Evolutionary conservation across 306 rosid genomes (phyloP), one percentile per base, ranked within the genome.

Genomic region (Vicia faba): DNA sequence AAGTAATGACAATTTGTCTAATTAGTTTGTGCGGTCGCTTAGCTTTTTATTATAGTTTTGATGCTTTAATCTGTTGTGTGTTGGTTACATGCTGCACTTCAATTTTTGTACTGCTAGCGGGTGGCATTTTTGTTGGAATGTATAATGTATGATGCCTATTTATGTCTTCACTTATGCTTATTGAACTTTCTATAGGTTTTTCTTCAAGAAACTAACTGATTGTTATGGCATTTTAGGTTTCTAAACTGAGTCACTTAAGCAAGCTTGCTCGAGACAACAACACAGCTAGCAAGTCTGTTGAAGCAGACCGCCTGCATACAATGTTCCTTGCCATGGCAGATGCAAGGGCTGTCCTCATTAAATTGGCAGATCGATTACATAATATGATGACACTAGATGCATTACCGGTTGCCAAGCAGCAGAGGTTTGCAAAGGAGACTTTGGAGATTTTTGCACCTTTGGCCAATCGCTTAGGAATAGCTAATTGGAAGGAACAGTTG

Each of bases 241-340:
- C 97, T 26, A 95, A 90, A 75, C 80, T 95, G 45, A 90, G 99
- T 76, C 92, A 90, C 78, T 75, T 95, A 73, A 95, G 99, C 75
- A 90, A 95, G 83, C 96, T 95, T 73, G 97, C 97, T 38, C 87
- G 99, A 38, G 97, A 90, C 57, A 87, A 85, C 71, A 81, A 95
- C 67, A 95, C 92, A 3, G 97, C 99, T 0, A 57, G 85, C 80
- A 90, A 89, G 71, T 90, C 82, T 28, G 85, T 75, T 64, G 95
- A 95, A 69, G 97, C 99, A 54, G 99, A 95, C 45, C 96, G 99
- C 45, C 43, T 95, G 79, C 99, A 90, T 79, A 95, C 99, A 31
- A 95, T 90, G 97, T 90, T 95, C 72, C 96, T 95, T 65, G 99
- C 95, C 25, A 95, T 95, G 99, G 95, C 95, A 3, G 97, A 95